These are phyloP conservation scores for Lentinula raphanica DNA, from an alignment of 768 basidiomycete genomes.

Conservation along the genomic window DNA sequence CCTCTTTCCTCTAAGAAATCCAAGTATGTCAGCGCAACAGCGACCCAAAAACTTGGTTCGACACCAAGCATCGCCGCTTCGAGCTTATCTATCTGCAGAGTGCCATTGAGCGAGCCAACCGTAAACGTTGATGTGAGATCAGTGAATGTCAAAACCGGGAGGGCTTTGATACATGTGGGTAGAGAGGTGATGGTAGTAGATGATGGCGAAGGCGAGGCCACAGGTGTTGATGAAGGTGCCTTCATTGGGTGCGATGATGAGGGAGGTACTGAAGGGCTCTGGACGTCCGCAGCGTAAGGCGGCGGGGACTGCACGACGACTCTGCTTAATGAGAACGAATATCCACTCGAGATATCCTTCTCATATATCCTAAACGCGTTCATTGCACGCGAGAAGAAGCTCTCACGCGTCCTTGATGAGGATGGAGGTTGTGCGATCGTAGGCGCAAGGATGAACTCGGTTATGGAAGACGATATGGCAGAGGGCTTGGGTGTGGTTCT, in stretches of 20 bases:
- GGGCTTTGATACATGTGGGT: background rate
- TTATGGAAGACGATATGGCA: slow-evolving; percentile 18
- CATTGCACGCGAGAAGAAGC: slow-evolving; percentile 21
- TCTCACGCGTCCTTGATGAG: slow-evolving; percentile 3
- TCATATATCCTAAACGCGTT: slow-evolving; percentile 24
- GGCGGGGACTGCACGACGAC: slow-evolving; percentile 3
- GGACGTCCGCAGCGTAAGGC: background rate
- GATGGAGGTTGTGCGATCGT: slow-evolving; percentile 21
- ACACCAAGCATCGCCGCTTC: slow-evolving; percentile 40
- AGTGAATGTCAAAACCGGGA: slow-evolving; percentile 38
- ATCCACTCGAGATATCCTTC: background rate
- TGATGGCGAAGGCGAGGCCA: slow-evolving; percentile 12
- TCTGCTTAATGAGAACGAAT: slow-evolving; percentile 4
- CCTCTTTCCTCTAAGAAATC: slow-evolving; percentile 50
- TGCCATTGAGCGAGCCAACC: slow-evolving; percentile 33
- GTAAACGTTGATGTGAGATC: slow-evolving; percentile 46
- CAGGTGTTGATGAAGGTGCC: background rate
- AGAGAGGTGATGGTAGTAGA: slow-evolving; percentile 24
- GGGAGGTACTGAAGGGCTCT: background rate
- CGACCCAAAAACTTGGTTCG: slow-evolving; percentile 47
- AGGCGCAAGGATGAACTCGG: slow-evolving; percentile 26
- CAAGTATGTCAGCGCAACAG: slow-evolving; percentile 43
- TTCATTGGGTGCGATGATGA: background rate
- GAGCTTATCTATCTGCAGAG: slow-evolving; percentile 39
- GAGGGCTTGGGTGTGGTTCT: background rate